phyloP scores from a whole-genome alignment of 495 filamentous ascomycete species.

The Talaromyces adpressus region DNA sequence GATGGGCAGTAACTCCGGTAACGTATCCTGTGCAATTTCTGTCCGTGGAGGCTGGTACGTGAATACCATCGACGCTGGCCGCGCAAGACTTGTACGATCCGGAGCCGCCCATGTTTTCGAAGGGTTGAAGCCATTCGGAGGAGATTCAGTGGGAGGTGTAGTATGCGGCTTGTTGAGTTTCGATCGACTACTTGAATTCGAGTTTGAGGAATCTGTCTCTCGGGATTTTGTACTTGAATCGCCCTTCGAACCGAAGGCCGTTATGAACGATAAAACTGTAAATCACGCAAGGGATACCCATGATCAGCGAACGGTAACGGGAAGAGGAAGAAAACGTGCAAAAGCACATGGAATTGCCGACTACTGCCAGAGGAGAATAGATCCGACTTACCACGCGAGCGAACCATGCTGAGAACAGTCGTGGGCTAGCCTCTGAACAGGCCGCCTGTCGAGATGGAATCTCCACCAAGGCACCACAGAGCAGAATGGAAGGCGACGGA shows the following conservation, averaged over 20 bases:
- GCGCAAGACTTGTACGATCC: slow-evolving; percentile 34
- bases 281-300: slow-evolving; percentile 21
- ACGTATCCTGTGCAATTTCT: slow-evolving; percentile 75
- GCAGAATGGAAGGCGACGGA: not conserved
- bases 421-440: not conserved
- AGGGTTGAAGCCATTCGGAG: not conserved
- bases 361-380: not conserved
- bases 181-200: slow-evolving; percentile 1
- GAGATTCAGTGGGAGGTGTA: not conserved
- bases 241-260: slow-evolving; percentile 38
- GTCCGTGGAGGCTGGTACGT: slow-evolving; percentile 83
- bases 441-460: not conserved
- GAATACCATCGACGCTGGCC: slow-evolving; percentile 61
- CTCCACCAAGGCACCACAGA: not conserved
- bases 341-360: not conserved
- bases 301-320: slow-evolving; percentile 6
- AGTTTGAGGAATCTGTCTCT: slow-evolving; percentile 24
- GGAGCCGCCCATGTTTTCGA: slow-evolving; percentile 7
- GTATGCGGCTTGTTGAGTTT: not conserved
- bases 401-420: slow-evolving; percentile 25
- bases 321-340: not conserved
- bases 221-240: slow-evolving; percentile 22
- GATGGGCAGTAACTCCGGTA: slow-evolving; percentile 88
- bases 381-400: slow-evolving; percentile 34
- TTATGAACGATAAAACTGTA: slow-evolving; percentile 59